Percentiles rank a stretch among this genome's conserved stretches.
Conservation (phyloP, 2,329 filamentous ascomycete genomes). For the Falciphora oryzae region DNA sequence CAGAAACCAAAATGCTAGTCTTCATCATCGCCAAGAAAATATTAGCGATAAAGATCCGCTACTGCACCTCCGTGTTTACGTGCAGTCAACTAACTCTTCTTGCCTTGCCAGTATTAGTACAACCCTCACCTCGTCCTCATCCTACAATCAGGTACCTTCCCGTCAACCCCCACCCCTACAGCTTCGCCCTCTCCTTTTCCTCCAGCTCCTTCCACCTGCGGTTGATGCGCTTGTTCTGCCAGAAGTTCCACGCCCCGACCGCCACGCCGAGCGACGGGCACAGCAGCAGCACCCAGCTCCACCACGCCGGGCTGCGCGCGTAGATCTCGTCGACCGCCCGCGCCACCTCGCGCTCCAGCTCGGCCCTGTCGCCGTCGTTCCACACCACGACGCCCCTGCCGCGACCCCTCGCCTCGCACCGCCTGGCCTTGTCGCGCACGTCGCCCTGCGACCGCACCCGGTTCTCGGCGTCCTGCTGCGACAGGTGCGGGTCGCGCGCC, state of each 20-base stretch:
- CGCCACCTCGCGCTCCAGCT: constrained; percentile 62
- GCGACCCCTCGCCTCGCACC: constrained; percentile 59
- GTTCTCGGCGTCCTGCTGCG: constrained; percentile 79
- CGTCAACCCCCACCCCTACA: constrained; percentile 23
- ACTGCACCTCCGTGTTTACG: no score
- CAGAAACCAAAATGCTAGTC: neutral
- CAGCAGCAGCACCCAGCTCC: constrained; percentile 63
- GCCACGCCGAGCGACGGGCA: constrained; percentile 70
- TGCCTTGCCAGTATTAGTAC: neutral
- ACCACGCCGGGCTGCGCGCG: constrained; percentile 68
- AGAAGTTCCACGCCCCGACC: constrained; percentile 65
- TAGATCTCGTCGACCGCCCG: constrained; percentile 59
- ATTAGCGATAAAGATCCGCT: no score
- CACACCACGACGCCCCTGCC: constrained; percentile 75
- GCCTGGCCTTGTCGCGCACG: constrained; percentile 73
- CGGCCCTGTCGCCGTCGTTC: constrained; percentile 75
- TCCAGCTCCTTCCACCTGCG: constrained; percentile 61
- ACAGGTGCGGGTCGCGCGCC: constrained; percentile 70
- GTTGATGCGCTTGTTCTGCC: constrained; percentile 65
- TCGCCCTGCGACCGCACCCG: constrained; percentile 82
- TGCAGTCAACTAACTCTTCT: neutral
- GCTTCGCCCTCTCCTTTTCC: constrained; percentile 37
- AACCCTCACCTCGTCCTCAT: neutral
- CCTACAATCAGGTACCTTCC: neutral
- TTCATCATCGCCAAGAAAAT: neutral